Conservation (phyloP, 805 yeast species). For the Priceomyces medius region DNA sequence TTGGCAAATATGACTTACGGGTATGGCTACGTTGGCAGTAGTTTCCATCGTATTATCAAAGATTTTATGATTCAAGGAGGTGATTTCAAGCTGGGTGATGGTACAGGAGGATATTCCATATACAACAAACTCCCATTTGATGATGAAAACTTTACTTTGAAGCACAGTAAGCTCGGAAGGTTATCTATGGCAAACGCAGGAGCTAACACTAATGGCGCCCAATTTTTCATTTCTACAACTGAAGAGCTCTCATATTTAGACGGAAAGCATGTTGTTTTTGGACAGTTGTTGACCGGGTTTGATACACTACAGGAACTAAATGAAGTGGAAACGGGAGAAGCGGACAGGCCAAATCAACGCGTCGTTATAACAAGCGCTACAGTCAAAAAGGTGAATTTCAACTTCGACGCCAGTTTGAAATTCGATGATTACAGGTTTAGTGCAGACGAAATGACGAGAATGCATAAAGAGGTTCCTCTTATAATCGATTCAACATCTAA, state of each 20-base stretch:
- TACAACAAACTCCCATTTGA: constrained; percentile 51
- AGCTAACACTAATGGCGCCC: constrained; percentile 26
- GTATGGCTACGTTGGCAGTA: constrained; percentile 69
- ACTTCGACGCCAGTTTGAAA: background rate
- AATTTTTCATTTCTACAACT: constrained; percentile 26
- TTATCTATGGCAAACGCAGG: constrained; percentile 50
- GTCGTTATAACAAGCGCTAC: constrained; percentile 15
- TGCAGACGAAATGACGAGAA: background rate
- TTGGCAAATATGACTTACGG: constrained; percentile 28
- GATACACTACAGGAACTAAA: constrained; percentile 20
- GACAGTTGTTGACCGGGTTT: constrained; percentile 22
- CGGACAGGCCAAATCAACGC: constrained; percentile 19
- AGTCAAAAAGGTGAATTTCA: constrained; percentile 2
- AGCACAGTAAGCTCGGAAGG: constrained; percentile 72
- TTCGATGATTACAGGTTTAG: background rate
- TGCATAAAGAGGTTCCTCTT: background rate
- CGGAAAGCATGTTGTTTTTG: constrained; percentile 26
- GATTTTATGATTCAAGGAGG: constrained; percentile 44
- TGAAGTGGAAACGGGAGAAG: constrained; percentile 15
- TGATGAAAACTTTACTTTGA: constrained; percentile 59
- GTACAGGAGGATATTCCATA: constrained; percentile 84
- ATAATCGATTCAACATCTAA: background rate
- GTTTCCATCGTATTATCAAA: constrained; percentile 40
- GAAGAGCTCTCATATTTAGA: constrained; percentile 18
- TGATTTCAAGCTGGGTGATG: constrained; percentile 48